Conservation (phyloP, 345 rosid genomes). For the Citropsis articulata region DNA sequence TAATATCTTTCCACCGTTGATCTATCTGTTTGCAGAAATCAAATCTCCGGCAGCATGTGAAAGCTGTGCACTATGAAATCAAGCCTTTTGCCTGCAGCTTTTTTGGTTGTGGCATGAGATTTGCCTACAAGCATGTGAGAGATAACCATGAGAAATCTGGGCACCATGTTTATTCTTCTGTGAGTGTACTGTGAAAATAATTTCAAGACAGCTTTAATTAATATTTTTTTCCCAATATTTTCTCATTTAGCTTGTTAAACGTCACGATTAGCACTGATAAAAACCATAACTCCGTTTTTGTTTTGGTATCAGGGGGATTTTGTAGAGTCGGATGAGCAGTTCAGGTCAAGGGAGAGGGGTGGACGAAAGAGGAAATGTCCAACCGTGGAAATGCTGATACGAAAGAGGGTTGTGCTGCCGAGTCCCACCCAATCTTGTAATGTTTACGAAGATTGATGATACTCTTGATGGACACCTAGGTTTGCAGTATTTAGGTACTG, state of each 20-base stretch:
- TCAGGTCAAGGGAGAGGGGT: slow-evolving; percentile 72
- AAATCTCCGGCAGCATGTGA: slow-evolving; percentile 60
- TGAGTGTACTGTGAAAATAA: slow-evolving; percentile 28
- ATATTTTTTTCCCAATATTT: background rate
- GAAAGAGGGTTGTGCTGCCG: slow-evolving; percentile 61
- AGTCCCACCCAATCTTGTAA: slow-evolving; percentile 6
- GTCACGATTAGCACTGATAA: background rate
- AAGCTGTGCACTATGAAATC: slow-evolving; percentile 64
- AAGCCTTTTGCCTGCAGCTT: slow-evolving; percentile 55
- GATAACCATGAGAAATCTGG: slow-evolving; percentile 67
- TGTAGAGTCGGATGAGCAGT: slow-evolving; percentile 56
- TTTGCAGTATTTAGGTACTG: too few species aligned
- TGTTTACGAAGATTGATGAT: background rate
- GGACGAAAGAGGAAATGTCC: slow-evolving; percentile 68
- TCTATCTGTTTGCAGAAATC: slow-evolving; percentile 44
- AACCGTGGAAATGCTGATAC: slow-evolving; percentile 46
- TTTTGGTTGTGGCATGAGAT: slow-evolving; percentile 62
- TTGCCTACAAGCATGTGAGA: slow-evolving; percentile 79
- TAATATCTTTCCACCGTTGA: background rate
- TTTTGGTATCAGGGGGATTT: slow-evolving; percentile 67
- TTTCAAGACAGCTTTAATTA: background rate
- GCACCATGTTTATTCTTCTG: slow-evolving; percentile 49
- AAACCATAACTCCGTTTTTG: background rate
- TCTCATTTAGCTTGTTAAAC: too few species aligned
- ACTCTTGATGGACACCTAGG: background rate